Base-by-base conservation (phyloP, 306 rosid genomes). In the Casuarina glauca region DNA sequence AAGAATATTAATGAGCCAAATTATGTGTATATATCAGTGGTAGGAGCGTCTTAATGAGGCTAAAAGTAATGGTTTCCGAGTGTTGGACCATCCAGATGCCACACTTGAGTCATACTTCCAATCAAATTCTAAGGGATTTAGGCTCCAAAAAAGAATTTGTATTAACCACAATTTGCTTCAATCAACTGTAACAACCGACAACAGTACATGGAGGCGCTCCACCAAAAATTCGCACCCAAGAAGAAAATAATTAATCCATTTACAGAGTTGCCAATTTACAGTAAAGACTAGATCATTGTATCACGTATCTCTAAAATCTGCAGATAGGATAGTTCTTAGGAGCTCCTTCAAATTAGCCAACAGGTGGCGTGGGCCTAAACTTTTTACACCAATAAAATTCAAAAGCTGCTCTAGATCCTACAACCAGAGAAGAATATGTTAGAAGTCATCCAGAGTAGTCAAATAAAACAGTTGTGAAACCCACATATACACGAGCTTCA, bases 341-440 rank as follows among this genome's bases (percentile, higher is more conserved):
- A 96, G 93, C 93, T 96, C 98, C 90, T 93, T 93, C 83, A 96
- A 87, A 82, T 96, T 96, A 26, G 97, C 94, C 83, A 96, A 83
- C 58, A 96, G 82, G 73, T 96, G 90, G 43, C 99, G 90, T 1
- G 97, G 99, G 38, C 99, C 99, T 90, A 96, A 81, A 86, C 99
- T 96, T 84, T 85, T 84, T 58, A 84, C 87, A 57, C 93, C 96
- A 86, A 96, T 81, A 86, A 82, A 91, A 89, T 90, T 96, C 84
- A 96, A 86, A 80, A 93, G 97, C 93, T 93, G 97, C 84, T 93
- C 99, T 83, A 96, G 81, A 83, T 96, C 97, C 99, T 96, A 84
- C 85, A 84, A 75, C 68, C 60, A 76, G 52, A 67, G 64, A 44
- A 48, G 11, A 48, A 7, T 8, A 78, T 10, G 64, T 78, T 45